A percentile compares a stretch with the other conserved stretches of the same genome.
These are phyloP conservation scores for Jatropha multifida DNA, from an alignment of 441 rosid species.

Conservation along the genomic window DNA sequence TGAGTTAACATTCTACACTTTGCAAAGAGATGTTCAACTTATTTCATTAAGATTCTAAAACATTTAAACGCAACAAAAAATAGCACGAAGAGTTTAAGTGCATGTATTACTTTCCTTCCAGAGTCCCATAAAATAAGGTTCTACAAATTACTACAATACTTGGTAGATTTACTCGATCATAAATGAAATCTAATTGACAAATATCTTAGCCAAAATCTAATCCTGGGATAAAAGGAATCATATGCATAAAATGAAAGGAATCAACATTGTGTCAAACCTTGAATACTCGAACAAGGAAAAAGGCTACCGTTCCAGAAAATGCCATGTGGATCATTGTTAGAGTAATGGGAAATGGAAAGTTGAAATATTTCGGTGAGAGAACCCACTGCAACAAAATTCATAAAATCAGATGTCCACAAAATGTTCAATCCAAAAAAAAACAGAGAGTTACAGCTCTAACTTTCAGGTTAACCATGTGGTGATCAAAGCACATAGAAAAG, in stretches of 20 bases:
- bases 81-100: background rate
- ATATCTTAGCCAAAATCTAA: background rate
- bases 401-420: slow-evolving; percentile 11
- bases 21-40: background rate
- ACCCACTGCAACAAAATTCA: slow-evolving; percentile 79
- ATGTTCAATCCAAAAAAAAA: slow-evolving; percentile 2
- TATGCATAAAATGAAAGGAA: slow-evolving; percentile 1
- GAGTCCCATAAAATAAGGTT: background rate
- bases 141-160: background rate
- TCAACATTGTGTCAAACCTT: slow-evolving; percentile 49
- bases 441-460: slow-evolving; percentile 4
- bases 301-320: slow-evolving; percentile 80
- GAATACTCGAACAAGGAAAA: slow-evolving; percentile 90
- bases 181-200: background rate
- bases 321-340: slow-evolving; percentile 99
- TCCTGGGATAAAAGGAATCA: background rate
- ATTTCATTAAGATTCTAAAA: background rate
- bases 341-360: slow-evolving; percentile 89
- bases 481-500: slow-evolving; percentile 4
- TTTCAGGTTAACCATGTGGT: slow-evolving; percentile 4
- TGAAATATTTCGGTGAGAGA: slow-evolving; percentile 92
- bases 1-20: background rate
- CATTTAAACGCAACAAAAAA: background rate
- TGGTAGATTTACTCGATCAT: background rate
- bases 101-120: background rate